Percentiles rank a stretch among this genome's conserved stretches.
These are phyloP conservation scores for Sonneratia alba DNA, from an alignment of 345 rosid genomes.

Conservation along the genomic window DNA sequence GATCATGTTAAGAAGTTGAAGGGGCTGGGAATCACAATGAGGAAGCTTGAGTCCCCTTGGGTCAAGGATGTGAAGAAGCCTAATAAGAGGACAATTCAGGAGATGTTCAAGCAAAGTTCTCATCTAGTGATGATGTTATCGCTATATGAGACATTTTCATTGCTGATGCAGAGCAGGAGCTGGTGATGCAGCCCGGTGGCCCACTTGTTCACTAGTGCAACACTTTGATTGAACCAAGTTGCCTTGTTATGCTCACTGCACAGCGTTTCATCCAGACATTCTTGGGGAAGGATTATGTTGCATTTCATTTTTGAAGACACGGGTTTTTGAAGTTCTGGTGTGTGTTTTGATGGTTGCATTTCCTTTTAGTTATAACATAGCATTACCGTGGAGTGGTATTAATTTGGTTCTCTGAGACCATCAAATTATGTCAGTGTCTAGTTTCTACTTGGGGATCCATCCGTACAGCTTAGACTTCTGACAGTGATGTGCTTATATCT, in stretches of 20 bases:
- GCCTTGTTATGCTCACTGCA: slow-evolving; percentile 65
- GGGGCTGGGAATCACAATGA: slow-evolving; percentile 58
- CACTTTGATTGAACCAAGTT: slow-evolving; percentile 80
- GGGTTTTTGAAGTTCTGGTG: slow-evolving; percentile 97
- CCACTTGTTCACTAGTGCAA: slow-evolving; percentile 77
- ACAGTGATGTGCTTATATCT: too few relatives aligned
- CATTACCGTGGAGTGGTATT: not conserved
- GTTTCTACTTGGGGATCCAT: not conserved
- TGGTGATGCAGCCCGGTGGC: slow-evolving; percentile 92
- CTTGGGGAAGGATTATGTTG: slow-evolving; percentile 64
- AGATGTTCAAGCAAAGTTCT: slow-evolving; percentile 61
- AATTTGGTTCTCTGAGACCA: not conserved
- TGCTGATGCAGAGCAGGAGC: slow-evolving; percentile 57
- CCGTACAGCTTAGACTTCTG: not conserved
- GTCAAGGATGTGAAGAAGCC: slow-evolving; percentile 65
- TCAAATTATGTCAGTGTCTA: not conserved
- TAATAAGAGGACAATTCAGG: slow-evolving; percentile 46
- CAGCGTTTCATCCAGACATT: slow-evolving; percentile 89
- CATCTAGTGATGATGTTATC: slow-evolving; percentile 56
- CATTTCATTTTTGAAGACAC: slow-evolving; percentile 88
- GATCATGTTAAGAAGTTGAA: slow-evolving; percentile 72
- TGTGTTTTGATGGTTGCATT: not conserved
- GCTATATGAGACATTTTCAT: slow-evolving; percentile 82
- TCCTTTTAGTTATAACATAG: not conserved
- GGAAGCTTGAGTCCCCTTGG: slow-evolving; percentile 72